Percentiles rank a stretch among this genome's conserved stretches.
Evolutionary conservation across 495 filamentous ascomycete species (phyloP).

Genomic region (Ramalina peruviana): DNA sequence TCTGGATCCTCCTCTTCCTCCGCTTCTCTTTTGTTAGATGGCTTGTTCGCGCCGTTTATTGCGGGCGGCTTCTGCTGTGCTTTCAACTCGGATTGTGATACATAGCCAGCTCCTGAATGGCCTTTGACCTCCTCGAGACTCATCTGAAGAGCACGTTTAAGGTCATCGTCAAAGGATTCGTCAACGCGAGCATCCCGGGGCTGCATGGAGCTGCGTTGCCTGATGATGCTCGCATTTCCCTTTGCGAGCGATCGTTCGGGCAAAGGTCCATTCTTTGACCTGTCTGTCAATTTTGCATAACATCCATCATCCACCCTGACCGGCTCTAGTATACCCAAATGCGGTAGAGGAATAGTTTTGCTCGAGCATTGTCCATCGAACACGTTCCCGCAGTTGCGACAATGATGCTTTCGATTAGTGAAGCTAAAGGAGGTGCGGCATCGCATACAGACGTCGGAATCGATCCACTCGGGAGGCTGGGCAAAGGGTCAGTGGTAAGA

Average conservation of each 20-base stretch:
- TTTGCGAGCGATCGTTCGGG: conserved; percentile 22
- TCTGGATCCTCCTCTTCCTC: conserved; percentile 88
- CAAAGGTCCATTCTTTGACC: conserved; percentile 28
- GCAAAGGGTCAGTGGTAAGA: conserved; percentile 10
- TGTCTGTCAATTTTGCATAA: conserved; percentile 76
- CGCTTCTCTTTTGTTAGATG: conserved; percentile 23
- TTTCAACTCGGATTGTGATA: conserved; percentile 42
- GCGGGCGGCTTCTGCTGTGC: conserved; percentile 24
- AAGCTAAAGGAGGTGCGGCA: conserved; percentile 92
- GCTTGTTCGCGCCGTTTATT: conserved; percentile 22
- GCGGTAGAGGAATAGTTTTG: conserved; percentile 78
- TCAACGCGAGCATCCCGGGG: conserved; percentile 73
- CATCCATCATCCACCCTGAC: conserved; percentile 97
- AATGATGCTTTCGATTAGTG: conserved; percentile 96
- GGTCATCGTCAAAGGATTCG: conserved; percentile 87
- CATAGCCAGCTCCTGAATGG: conserved; percentile 48
- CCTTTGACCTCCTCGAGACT: conserved; percentile 84
- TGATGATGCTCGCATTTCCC: conserved; percentile 39
- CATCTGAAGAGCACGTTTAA: conserved; percentile 88
- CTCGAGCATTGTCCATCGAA: conserved; percentile 88
- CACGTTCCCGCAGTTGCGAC: conserved; percentile 91
- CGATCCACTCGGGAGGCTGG: conserved; percentile 92
- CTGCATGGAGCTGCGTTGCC: conserved; percentile 55
- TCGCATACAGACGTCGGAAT: conserved; percentile 97
- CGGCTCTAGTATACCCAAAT: conserved; percentile 79